Conservation (phyloP, 139 green algal genomes). For the Tetradesmus lagerheimii region DNA sequence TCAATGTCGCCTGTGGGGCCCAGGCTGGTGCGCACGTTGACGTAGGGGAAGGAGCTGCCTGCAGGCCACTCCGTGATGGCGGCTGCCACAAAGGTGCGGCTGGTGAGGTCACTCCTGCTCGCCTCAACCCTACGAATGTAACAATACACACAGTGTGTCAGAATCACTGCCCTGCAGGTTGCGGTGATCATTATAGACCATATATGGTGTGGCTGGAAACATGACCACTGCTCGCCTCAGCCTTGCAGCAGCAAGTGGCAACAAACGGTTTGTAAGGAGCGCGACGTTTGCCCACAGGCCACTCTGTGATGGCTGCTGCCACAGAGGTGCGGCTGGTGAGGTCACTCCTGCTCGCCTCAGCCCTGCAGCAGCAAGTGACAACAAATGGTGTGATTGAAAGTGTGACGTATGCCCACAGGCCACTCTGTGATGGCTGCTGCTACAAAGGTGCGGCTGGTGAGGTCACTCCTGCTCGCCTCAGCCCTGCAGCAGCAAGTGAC, state of each 20-base stretch:
- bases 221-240: too few species aligned
- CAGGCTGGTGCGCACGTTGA: conserved; percentile 37
- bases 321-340: conserved; percentile 50
- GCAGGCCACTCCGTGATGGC: conserved; percentile 53
- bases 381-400: too few species aligned
- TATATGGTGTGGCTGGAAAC: too few species aligned
- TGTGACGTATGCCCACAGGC: neutral
- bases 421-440: conserved; percentile 54
- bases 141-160: neutral
- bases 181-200: too few species aligned
- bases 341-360: too few species aligned
- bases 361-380: too few species aligned
- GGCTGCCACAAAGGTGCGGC: conserved; percentile 57
- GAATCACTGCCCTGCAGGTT: too few species aligned
- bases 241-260: too few species aligned
- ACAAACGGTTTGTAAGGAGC: too few species aligned
- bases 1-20: conserved; percentile 83
- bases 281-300: conserved; percentile 38
- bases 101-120: neutral
- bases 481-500: neutral
- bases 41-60: neutral
- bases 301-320: conserved; percentile 49
- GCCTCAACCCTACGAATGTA: conserved; percentile 1
- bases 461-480: neutral
- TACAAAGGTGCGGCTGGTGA: conserved; percentile 58